These are phyloP conservation scores for Dactylis glomerata DNA, from an alignment of 176 grass and related monocot species.

Conservation along the genomic window DNA sequence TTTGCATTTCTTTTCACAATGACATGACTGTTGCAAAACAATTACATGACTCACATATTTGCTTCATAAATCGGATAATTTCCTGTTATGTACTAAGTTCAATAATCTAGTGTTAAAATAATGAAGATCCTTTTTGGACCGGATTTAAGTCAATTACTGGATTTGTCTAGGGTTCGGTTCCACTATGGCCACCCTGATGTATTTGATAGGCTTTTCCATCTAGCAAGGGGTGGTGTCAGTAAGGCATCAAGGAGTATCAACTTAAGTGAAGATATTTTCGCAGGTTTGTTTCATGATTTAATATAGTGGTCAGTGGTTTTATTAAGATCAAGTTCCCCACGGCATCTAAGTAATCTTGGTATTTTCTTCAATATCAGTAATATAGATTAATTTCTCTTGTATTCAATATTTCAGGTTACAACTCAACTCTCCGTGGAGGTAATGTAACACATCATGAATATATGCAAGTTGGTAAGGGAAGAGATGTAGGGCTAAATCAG, in stretches of 20 bases:
- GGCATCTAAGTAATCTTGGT: background rate
- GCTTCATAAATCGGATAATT: background rate
- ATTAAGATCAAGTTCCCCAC: background rate
- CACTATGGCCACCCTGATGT: slow-evolving; percentile 98
- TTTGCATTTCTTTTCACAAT: background rate
- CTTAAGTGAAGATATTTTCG: slow-evolving; percentile 95
- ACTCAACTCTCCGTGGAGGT: slow-evolving; percentile 87
- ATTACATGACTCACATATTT: background rate
- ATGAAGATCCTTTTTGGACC: background rate
- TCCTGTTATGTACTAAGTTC: background rate
- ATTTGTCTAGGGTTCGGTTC: slow-evolving; percentile 75
- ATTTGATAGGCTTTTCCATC: slow-evolving; percentile 95
- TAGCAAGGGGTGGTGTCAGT: slow-evolving; percentile 89
- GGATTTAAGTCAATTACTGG: slow-evolving; percentile 26
- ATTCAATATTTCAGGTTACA: slow-evolving; percentile 57
- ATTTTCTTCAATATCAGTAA: slow-evolving; percentile 5
- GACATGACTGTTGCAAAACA: background rate
- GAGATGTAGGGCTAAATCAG: slow-evolving; percentile 92
- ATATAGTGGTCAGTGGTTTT: background rate
- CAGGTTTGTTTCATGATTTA: slow-evolving; percentile 46
- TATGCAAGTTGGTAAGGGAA: slow-evolving; percentile 93
- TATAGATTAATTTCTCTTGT: background rate
- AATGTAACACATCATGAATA: slow-evolving; percentile 96
- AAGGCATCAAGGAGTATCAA: slow-evolving; percentile 97
- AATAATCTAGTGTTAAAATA: background rate